Evolutionary conservation across 169 alveolate genomes (phyloP), one percentile per base, ranked within the genome.

Genomic region (Plasmodium cynomolgi): DNA sequence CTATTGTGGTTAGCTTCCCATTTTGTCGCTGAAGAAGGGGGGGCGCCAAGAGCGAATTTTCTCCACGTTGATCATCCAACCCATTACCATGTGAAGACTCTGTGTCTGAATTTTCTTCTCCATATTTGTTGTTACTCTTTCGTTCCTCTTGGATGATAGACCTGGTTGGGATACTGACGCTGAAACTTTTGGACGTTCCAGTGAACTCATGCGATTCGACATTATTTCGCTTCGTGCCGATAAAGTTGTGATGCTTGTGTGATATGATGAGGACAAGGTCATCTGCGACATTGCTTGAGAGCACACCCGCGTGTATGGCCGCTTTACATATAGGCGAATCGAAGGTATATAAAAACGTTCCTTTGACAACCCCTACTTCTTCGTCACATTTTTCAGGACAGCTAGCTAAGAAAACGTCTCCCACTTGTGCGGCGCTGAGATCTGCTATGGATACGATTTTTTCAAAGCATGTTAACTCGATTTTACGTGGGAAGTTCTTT

Each of bases 291-390:
- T 86, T 80, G 44, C 84, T 83, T 6, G 92, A 88, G 15, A 98
- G 73, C 23, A 96, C 98, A 6, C 99, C 99, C 44, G 98, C 96
- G 71, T 98, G 99, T 62, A 97, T 96, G n/a, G 99, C 99, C 7
- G 99, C 98, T 93, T 98, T 97, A 94, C 99, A 98, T 26, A 97
- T 97, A 93, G 97, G 95, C 13, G 98, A 97, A 75, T 98, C 99
- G 26, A 96, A 97, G 11, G 99, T 97, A 90, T 98, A 98, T 37
- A 98, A 90, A 84, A 91, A 97, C 20, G 98, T 97, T 50, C 99
- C 99, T 82, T 96, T 97, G 11, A 98, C 20, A 2, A 90, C 34
- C 0, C 97, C 95, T 26, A 68, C 34, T 77, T 83, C 92, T 79
- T 93, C 92, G 34, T 93, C 86, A 93, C 93, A 86, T 11, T 84